phyloP scores from a whole-genome alignment of 2,329 filamentous ascomycete genomes.

The Xylariaceae sp. region DNA sequence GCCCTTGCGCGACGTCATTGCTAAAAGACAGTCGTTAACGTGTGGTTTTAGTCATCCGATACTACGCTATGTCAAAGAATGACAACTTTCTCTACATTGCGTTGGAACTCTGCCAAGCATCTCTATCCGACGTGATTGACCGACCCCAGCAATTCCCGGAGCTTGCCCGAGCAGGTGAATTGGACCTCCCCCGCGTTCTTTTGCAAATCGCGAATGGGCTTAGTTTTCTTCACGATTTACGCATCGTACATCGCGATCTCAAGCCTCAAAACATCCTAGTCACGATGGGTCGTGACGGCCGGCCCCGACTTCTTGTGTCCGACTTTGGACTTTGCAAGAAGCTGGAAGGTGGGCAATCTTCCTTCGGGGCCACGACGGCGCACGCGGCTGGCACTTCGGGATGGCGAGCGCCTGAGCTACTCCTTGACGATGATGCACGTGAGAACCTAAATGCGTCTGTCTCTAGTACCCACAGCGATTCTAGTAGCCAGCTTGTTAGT shows the following conservation, averaged over 20 bases:
- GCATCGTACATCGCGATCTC: slow-evolving; percentile 93
- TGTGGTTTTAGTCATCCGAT: slow-evolving; percentile 67
- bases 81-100: slow-evolving; percentile 94
- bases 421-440: slow-evolving; percentile 69
- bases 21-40: slow-evolving; percentile 22
- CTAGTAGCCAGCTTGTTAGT: slow-evolving; percentile 53
- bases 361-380: slow-evolving; percentile 88
- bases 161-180: slow-evolving; percentile 65
- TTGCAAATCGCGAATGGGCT: slow-evolving; percentile 88
- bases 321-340: slow-evolving; percentile 99
- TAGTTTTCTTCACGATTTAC: slow-evolving; percentile 79
- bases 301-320: slow-evolving; percentile 84
- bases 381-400: slow-evolving; percentile 90
- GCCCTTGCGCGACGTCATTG: not conserved
- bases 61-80: slow-evolving; percentile 86
- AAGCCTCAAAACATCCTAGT: slow-evolving; percentile 98
- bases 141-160: slow-evolving; percentile 61
- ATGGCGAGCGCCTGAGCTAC: slow-evolving; percentile 91
- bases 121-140: slow-evolving; percentile 84
- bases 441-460: slow-evolving; percentile 39
- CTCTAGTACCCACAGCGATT: slow-evolving; percentile 54
- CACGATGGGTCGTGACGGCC: slow-evolving; percentile 61
- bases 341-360: slow-evolving; percentile 87
- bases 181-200: slow-evolving; percentile 72
- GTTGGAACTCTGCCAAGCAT: slow-evolving; percentile 87